Evolutionary conservation across 352 stramenopile genomes (phyloP).

Genomic region (Aphanomyces invadans): DNA sequence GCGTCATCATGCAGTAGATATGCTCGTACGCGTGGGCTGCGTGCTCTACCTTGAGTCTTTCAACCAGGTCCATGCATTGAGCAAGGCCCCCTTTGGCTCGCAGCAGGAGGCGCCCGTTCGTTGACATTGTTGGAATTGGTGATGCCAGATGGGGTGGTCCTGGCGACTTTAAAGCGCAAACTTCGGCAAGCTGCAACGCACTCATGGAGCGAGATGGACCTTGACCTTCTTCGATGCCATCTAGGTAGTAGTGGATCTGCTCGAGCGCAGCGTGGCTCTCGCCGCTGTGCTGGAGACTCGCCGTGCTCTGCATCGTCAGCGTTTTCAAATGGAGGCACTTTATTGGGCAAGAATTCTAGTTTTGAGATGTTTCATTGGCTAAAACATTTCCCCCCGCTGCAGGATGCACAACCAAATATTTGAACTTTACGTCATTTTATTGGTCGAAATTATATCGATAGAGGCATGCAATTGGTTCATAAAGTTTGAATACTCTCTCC

Average conservation of each 20-base stretch:
- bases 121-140: neutral
- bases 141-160: no score
- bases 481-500: no score
- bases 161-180: neutral
- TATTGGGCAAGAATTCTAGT: neutral
- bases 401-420: no score
- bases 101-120: conserved; percentile 12
- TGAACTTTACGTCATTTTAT: neutral
- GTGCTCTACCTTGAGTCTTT: conserved; percentile 1
- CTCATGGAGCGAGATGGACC: neutral
- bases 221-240: conserved; percentile 17
- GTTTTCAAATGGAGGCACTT: neutral
- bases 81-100: conserved; percentile 20
- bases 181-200: conserved; percentile 7
- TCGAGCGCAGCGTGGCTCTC: conserved; percentile 1
- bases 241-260: conserved; percentile 21
- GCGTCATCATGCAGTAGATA: conserved; percentile 23
- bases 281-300: conserved; percentile 9
- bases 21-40: neutral
- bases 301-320: conserved; percentile 10
- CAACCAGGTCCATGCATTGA: conserved; percentile 7
- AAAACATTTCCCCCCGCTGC: neutral
- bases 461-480: no score
- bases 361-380: neutral
- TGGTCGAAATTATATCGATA: no score